A percentile compares a stretch with the other conserved stretches of the same genome.
These are phyloP conservation scores for Arabidopsis thaliana DNA, from an alignment of 345 rosid species.

Conservation along the genomic window TAIR10.1 NC_003071.7:18839501-18840000, in stretches of 20 bases:
- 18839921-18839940: conserved; percentile 98
- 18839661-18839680: not conserved
- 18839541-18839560: conserved; percentile 49
- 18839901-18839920: conserved; percentile 85
- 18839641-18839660: conserved; percentile 9
- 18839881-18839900: conserved; percentile 90
- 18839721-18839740: not conserved
- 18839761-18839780: not conserved
- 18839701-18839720: not conserved
- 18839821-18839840: too few relatives aligned
- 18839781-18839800: too few relatives aligned
- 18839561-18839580: conserved; percentile 66
- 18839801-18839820: too few relatives aligned
- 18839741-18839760: not conserved
- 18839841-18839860: too few relatives aligned
- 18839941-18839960: conserved; percentile 98
- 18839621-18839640: conserved; percentile 33
- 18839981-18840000: conserved; percentile 88
- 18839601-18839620: conserved; percentile 22
- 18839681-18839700: conserved; percentile 34
- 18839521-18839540: conserved; percentile 25
- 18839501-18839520: not conserved
- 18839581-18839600: conserved; percentile 53
- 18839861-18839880: conserved; percentile 71
- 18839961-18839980: conserved; percentile 96